phyloP scores from a whole-genome alignment of 331 rosid species.

The Erythrophleum ivorense region DNA sequence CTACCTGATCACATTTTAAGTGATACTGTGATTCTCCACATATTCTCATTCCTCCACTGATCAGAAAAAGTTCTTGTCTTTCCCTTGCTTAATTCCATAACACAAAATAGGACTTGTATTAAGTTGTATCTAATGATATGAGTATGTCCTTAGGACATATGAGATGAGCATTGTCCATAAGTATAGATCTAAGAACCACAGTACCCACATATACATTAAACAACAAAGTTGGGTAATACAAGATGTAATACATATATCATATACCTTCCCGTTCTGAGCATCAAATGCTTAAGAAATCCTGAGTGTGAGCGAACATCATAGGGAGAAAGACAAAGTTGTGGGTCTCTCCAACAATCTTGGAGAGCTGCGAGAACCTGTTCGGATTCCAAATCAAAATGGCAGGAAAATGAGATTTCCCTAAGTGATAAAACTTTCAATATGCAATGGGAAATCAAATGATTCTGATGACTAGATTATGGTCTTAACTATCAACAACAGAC shows the following conservation, averaged over 20 bases:
- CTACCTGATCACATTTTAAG: not conserved
- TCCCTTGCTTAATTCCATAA: not conserved
- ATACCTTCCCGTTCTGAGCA: conserved; percentile 96
- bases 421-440: conserved; percentile 11
- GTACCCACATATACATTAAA: conserved; percentile 3
- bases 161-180: not conserved
- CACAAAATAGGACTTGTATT: not conserved
- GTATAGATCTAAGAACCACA: conserved; percentile 26
- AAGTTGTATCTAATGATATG: not conserved
- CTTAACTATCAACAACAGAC: not conserved
- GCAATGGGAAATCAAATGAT: conserved; percentile 13
- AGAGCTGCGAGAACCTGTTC: conserved; percentile 81
- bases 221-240: conserved; percentile 11
- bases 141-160: not conserved
- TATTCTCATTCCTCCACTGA: not conserved
- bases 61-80: not conserved
- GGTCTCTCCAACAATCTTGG: conserved; percentile 93
- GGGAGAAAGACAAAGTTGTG: conserved; percentile 79
- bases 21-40: not conserved
- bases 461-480: not conserved
- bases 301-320: conserved; percentile 74
- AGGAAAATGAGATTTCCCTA: conserved; percentile 12
- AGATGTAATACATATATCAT: conserved; percentile 51
- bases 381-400: conserved; percentile 41
- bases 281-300: conserved; percentile 94